These are phyloP conservation scores for Novakomyces olei DNA, from an alignment of 805 yeast species.

Conservation along the genomic window DNA sequence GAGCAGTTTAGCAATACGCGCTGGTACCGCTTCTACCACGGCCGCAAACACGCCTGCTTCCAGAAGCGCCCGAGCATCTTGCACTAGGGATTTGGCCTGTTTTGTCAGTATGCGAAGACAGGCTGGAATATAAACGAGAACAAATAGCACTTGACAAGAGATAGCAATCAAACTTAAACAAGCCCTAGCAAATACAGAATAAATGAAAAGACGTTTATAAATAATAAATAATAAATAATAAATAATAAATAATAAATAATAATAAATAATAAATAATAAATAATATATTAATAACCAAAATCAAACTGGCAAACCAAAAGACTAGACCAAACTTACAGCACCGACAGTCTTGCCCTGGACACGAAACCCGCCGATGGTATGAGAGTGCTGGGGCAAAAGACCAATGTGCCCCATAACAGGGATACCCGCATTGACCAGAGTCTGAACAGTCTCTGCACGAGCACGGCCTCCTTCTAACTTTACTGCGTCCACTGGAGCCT, in stretches of 20 bases:
- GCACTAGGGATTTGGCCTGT: too few species aligned
- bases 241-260: too few species aligned
- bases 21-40: constrained; percentile 74
- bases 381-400: constrained; percentile 68
- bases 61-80: constrained; percentile 50
- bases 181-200: too few species aligned
- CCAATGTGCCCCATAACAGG: constrained; percentile 89
- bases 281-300: too few species aligned
- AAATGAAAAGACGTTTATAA: too few species aligned
- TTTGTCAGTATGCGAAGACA: too few species aligned
- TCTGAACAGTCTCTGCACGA: constrained; percentile 30
- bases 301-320: too few species aligned
- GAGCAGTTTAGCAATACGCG: constrained; percentile 38
- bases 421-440: constrained; percentile 45
- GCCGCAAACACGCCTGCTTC: constrained; percentile 55
- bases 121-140: too few species aligned
- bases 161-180: too few species aligned
- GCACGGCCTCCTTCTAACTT: constrained; percentile 68
- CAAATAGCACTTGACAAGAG: too few species aligned
- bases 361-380: constrained; percentile 65
- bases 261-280: too few species aligned
- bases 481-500: constrained; percentile 44
- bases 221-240: too few species aligned
- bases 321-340: constrained; percentile 36
- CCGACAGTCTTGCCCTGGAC: constrained; percentile 47